A percentile compares a stretch with the other conserved stretches of the same genome.
These are phyloP conservation scores for Cladosporium cucumerinum DNA, from an alignment of 2,329 filamentous ascomycete species.

Conservation along the genomic window DNA sequence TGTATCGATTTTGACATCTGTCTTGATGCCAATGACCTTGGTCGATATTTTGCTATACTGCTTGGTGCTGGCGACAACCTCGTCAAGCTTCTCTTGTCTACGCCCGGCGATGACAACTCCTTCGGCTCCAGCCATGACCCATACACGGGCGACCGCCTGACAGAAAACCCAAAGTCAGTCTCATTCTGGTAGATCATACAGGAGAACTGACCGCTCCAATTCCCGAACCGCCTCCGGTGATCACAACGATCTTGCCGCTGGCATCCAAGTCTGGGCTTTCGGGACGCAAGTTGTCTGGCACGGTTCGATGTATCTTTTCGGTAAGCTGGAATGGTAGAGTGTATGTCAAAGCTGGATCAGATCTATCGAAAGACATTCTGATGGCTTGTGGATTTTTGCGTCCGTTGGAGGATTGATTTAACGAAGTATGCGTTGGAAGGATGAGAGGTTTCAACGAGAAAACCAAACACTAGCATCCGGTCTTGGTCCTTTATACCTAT, in stretches of 20 bases:
- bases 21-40: slow-evolving; percentile 23
- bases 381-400: not conserved
- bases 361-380: slow-evolving; percentile 28
- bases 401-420: not conserved
- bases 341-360: slow-evolving; percentile 16
- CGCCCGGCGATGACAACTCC: slow-evolving; percentile 29
- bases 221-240: slow-evolving; percentile 22
- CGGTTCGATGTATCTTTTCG: slow-evolving; percentile 24
- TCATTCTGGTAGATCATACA: not conserved
- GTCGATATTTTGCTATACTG: slow-evolving; percentile 20
- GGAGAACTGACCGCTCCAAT: slow-evolving; percentile 17
- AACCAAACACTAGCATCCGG: not conserved
- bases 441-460: not conserved
- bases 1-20: slow-evolving; percentile 25
- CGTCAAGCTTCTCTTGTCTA: slow-evolving; percentile 24
- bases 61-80: slow-evolving; percentile 20
- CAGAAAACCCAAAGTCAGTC: not conserved
- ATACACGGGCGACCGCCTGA: slow-evolving; percentile 28
- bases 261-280: slow-evolving; percentile 18
- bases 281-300: slow-evolving; percentile 25
- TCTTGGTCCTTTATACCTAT: not conserved
- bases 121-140: slow-evolving; percentile 28
- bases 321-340: slow-evolving; percentile 27
- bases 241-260: slow-evolving; percentile 25
- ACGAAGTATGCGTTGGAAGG: not conserved